Conservation (phyloP, 768 basidiomycete species). For the Austroboletus festivus region DNA sequence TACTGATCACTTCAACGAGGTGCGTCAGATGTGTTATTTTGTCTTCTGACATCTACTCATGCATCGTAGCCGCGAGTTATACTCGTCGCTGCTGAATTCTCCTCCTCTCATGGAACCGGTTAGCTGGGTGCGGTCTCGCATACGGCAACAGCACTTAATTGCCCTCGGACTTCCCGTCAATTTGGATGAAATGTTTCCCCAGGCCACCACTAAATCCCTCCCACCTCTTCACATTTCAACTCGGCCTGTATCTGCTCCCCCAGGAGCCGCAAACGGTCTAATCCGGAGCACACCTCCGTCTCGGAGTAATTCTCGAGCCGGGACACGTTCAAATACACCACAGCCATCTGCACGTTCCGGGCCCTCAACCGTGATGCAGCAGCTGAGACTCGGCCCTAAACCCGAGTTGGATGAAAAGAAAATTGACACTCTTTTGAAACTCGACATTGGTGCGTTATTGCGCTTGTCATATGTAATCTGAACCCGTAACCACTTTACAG, state of each 20-base stretch:
- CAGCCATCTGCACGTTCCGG: conserved; percentile 38
- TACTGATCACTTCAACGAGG: conserved; percentile 76
- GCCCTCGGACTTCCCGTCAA: conserved; percentile 92
- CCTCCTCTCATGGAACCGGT: conserved; percentile 79
- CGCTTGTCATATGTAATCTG: not conserved
- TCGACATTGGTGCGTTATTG: conserved; percentile 59
- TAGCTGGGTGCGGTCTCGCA: conserved; percentile 91
- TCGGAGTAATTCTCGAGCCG: conserved; percentile 50
- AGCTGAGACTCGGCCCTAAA: conserved; percentile 65
- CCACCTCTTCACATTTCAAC: conserved; percentile 83
- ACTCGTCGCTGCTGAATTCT: conserved; percentile 65
- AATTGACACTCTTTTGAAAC: conserved; percentile 61
- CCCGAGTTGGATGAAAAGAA: conserved; percentile 69
- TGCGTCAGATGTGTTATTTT: conserved; percentile 29
- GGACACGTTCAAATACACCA: conserved; percentile 43
- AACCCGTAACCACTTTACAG: conserved; percentile 37
- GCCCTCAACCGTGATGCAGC: conserved; percentile 31
- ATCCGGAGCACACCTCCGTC: conserved; percentile 29
- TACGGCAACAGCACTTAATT: conserved; percentile 87
- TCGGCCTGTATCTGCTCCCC: conserved; percentile 78
- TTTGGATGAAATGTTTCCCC: conserved; percentile 85
- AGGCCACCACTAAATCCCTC: conserved; percentile 58
- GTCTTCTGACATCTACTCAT: conserved; percentile 20
- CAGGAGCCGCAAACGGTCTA: conserved; percentile 48
- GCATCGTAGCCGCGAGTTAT: conserved; percentile 66